Base-by-base conservation (phyloP, 768 basidiomycete genomes). In the Coprinopsis marcescibilis region DNA sequence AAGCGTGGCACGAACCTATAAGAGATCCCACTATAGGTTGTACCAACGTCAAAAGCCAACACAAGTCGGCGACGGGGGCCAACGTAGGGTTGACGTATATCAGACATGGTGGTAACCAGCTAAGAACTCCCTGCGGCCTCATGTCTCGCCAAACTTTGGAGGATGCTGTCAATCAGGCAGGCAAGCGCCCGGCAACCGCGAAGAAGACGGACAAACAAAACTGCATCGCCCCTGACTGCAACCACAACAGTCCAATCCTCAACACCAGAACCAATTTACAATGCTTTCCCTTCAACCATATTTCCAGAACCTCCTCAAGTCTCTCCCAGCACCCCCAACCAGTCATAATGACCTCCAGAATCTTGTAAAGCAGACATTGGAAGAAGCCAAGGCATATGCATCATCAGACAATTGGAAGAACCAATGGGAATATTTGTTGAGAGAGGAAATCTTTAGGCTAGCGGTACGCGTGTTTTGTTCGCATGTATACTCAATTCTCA, bases 351-450 rank as follows among this genome's bases (percentile, higher is more conserved):
- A 58, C 6, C 72, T 87, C 39, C 62, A 80, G 52, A 60, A 66
- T n/a, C 63, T 76, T 3, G 79, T 85, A 2, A 59, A 61, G 25
- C 64, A 64, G 24, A 70, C 73, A 2, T 56, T 86, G 20, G 51
- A 52, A 24, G 68, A 75, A 17, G 65, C 74, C 1, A 66, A 65
- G 27, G 55, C 56, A 30, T 69, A 68, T 26, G 64, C 68, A 1
- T 74, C 75, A 5, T 57, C 69, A 3, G 88, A 89, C 41, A 83
- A 77, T 49, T 66, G 75, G 49, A 83, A 79, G 61, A 78, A 75
- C 37, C 78, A 80, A 55, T 90, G 89, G 88, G 89, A 90, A 57
- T 77, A 77, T 52, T 64, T 81, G 30, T 65, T 89, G 26, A 78
- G 77, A 67, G 78, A 78, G 52, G 85, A 87, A 57, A 72, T 89